These are phyloP conservation scores for Fraxinus pennsylvanica DNA, from an alignment of 257 asterid genomes.

Conservation along the genomic window DNA sequence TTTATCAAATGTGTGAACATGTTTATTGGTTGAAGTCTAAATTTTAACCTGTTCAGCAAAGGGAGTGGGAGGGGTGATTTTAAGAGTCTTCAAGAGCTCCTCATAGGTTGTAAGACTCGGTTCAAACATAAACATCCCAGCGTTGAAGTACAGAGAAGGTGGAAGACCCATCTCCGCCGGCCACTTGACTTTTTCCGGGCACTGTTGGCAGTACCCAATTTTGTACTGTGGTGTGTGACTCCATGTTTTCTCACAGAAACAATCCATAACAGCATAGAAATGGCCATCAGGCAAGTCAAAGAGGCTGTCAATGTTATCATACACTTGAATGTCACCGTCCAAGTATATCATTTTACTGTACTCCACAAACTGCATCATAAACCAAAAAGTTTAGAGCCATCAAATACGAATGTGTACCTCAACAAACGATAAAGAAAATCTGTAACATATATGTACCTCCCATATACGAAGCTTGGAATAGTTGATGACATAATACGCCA, in stretches of 20 bases:
- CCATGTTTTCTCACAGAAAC: conserved; percentile 36
- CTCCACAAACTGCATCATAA: conserved; percentile 32
- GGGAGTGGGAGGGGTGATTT: conserved; percentile 26
- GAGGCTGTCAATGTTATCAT: conserved; percentile 28
- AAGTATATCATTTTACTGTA: conserved; percentile 30
- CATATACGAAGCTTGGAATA: conserved; percentile 43
- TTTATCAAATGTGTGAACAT: too few relatives aligned
- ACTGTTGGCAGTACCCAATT: conserved; percentile 34
- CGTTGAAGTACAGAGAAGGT: conserved; percentile 32
- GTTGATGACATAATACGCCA: conserved; percentile 42
- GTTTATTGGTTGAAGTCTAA: background rate
- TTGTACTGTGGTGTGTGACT: conserved; percentile 33
- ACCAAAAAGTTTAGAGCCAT: background rate
- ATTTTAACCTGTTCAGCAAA: conserved; percentile 31
- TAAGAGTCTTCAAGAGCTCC: conserved; percentile 25
- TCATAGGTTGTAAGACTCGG: conserved; percentile 22
- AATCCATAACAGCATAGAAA: conserved; percentile 27
- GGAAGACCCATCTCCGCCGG: conserved; percentile 21
- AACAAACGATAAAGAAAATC: background rate
- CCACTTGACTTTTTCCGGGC: conserved; percentile 31
- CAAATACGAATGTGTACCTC: background rate
- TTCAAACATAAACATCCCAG: conserved; percentile 31
- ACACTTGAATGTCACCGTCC: conserved; percentile 31
- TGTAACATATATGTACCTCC: conserved; percentile 15
- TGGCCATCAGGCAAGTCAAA: conserved; percentile 28